Conservation (phyloP, 345 rosid genomes). For the Adansonia digitata region DNA sequence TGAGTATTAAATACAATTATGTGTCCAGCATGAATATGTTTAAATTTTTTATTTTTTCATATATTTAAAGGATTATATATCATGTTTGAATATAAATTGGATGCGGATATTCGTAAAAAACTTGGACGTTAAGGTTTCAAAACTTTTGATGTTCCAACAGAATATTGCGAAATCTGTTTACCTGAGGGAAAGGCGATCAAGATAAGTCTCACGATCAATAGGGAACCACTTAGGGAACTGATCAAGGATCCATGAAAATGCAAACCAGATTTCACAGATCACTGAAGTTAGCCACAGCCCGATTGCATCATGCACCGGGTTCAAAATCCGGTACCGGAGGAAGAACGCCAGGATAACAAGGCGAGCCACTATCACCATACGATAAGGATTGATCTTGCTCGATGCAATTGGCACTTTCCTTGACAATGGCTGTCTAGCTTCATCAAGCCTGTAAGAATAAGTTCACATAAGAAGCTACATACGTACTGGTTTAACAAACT, state of each 20-base stretch:
- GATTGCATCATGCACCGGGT: constrained; percentile 80
- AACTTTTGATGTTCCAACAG: not conserved
- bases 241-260: constrained; percentile 94
- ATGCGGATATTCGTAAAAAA: too few relatives aligned
- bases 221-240: constrained; percentile 97
- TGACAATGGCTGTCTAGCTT: constrained; percentile 86
- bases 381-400: constrained; percentile 87
- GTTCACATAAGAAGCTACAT: constrained; percentile 8
- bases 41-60: too few relatives aligned
- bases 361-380: constrained; percentile 90
- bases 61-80: too few relatives aligned
- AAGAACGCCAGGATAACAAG: constrained; percentile 71
- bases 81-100: too few relatives aligned
- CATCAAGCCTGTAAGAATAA: constrained; percentile 65
- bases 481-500: not conserved
- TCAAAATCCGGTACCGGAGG: constrained; percentile 73
- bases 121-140: too few relatives aligned
- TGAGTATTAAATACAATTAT: too few relatives aligned
- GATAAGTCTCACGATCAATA: constrained; percentile 86
- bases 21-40: too few relatives aligned
- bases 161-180: constrained; percentile 13
- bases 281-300: constrained; percentile 95
- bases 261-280: constrained; percentile 91
- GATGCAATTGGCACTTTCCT: constrained; percentile 95
- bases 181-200: constrained; percentile 84